phyloP scores from a whole-genome alignment of 2,329 filamentous ascomycete species.

The Torrubiellomyces zombiae region DNA sequence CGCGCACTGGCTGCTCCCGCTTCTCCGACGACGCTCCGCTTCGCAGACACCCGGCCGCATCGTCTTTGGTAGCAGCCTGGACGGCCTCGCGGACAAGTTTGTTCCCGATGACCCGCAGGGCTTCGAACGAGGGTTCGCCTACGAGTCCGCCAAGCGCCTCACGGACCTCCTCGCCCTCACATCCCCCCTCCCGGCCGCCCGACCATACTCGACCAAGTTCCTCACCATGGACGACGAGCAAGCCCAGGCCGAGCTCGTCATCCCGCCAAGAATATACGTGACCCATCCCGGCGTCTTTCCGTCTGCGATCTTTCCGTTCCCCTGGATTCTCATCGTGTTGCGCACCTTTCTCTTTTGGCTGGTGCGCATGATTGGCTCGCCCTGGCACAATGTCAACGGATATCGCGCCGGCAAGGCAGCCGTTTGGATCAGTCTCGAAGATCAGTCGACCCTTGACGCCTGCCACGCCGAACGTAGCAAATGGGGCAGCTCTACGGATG shows the following conservation, averaged over 20 bases:
- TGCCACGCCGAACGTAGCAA: slow-evolving; percentile 43
- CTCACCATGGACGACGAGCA: slow-evolving; percentile 20
- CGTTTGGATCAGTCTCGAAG: slow-evolving; percentile 60
- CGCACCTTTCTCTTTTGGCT: slow-evolving; percentile 60
- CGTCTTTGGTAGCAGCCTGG: slow-evolving; percentile 76
- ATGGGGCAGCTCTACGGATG: slow-evolving; percentile 65
- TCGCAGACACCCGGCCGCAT: slow-evolving; percentile 42
- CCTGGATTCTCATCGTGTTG: too few relatives aligned
- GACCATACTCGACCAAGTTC: slow-evolving; percentile 39
- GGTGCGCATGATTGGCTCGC: slow-evolving; percentile 64
- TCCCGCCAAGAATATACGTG: slow-evolving; percentile 51
- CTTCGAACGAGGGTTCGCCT: slow-evolving; percentile 43
- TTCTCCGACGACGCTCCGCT: slow-evolving; percentile 39
- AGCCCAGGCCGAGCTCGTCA: slow-evolving; percentile 2
- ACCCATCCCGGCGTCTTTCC: slow-evolving; percentile 76
- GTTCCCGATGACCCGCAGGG: slow-evolving; percentile 60
- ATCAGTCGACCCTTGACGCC: slow-evolving; percentile 43
- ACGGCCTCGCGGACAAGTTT: slow-evolving; percentile 41
- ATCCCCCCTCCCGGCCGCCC: slow-evolving; percentile 45
- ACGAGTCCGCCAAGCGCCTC: slow-evolving; percentile 76
- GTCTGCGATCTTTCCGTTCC: slow-evolving; percentile 65
- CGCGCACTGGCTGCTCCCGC: slow-evolving; percentile 58
- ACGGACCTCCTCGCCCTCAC: slow-evolving; percentile 74
- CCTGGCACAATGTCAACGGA: slow-evolving; percentile 67
- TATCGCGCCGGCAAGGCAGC: slow-evolving; percentile 64